A percentile compares a stretch with the other conserved stretches of the same genome.
Evolutionary conservation across 495 filamentous ascomycete species (phyloP).

Genomic region (Aspergillus ostianus): DNA sequence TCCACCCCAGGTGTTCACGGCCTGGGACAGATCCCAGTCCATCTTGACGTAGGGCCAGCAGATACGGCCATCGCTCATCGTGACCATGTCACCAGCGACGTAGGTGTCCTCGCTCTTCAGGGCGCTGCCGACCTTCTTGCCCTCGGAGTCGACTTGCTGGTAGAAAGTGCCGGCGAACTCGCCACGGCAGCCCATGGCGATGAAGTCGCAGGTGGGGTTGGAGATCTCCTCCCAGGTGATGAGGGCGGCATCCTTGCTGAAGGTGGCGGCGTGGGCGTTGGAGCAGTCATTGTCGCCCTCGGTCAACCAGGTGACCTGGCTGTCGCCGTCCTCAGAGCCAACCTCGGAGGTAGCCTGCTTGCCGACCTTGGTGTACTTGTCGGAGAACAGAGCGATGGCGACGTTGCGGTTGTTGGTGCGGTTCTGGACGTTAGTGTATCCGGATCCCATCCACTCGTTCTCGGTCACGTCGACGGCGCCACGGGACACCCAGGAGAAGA

Average conservation of each 20-base stretch:
- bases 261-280: slow-evolving; percentile 52
- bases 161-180: slow-evolving; percentile 50
- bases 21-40: slow-evolving; percentile 42
- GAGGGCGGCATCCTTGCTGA: slow-evolving; percentile 43
- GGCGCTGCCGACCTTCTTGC: slow-evolving; percentile 41
- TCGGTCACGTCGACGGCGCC: slow-evolving; percentile 47
- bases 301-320: slow-evolving; percentile 53
- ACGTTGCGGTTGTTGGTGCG: slow-evolving; percentile 52
- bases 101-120: slow-evolving; percentile 41
- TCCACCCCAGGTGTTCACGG: slow-evolving; percentile 21
- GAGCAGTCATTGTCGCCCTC: slow-evolving; percentile 45
- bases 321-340: slow-evolving; percentile 48
- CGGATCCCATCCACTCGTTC: slow-evolving; percentile 51
- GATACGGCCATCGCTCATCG: slow-evolving; percentile 42
- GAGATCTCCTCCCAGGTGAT: slow-evolving; percentile 55
- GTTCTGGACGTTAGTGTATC: slow-evolving; percentile 45
- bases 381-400: slow-evolving; percentile 44
- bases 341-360: slow-evolving; percentile 44
- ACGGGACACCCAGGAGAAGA: slow-evolving; percentile 54
- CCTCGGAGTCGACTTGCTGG: slow-evolving; percentile 45
- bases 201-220: slow-evolving; percentile 43
- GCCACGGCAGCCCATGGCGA: slow-evolving; percentile 53
- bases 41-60: slow-evolving; percentile 58
- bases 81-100: slow-evolving; percentile 54
- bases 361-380: slow-evolving; percentile 51